A percentile compares a stretch with the other conserved stretches of the same genome.
Conservation (phyloP, 768 basidiomycete species). For the Leccinum variicolor region DNA sequence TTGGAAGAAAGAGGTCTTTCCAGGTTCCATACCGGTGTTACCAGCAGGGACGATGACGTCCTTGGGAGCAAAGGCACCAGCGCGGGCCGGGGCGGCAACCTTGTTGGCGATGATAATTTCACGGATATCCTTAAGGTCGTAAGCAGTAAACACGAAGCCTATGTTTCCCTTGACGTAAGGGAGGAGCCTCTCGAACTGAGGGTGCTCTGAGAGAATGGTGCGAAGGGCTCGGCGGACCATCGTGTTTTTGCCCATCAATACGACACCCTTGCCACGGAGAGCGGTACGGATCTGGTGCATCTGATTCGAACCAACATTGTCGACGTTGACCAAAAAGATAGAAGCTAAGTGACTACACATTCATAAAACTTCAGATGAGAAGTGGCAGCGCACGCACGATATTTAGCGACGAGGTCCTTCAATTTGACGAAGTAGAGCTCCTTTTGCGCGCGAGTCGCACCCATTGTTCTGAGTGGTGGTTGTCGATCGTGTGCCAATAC, state of each 20-base stretch:
- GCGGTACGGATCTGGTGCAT: conserved; percentile 97
- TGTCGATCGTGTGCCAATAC: neutral
- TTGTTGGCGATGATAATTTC: conserved; percentile 94
- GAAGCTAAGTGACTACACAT: conserved; percentile 57
- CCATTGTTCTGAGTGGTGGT: conserved; percentile 59
- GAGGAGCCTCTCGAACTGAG: conserved; percentile 94
- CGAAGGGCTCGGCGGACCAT: conserved; percentile 99
- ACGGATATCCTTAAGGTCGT: conserved; percentile 92
- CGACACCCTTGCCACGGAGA: conserved; percentile 94
- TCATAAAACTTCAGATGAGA: neutral
- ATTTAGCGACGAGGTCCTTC: conserved; percentile 87
- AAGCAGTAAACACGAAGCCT: conserved; percentile 95
- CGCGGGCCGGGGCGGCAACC: conserved; percentile 97
- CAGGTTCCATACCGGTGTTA: conserved; percentile 99
- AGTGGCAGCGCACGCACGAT: conserved; percentile 56
- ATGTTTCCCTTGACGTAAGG: conserved; percentile 97
- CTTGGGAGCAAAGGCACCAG: conserved; percentile 91
- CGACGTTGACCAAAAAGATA: conserved; percentile 98
- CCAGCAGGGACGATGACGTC: conserved; percentile 91
- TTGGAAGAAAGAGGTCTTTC: conserved; percentile 99
- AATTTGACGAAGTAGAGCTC: conserved; percentile 90
- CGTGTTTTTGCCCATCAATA: conserved; percentile 99
- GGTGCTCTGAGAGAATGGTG: conserved; percentile 82
- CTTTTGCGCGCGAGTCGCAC: conserved; percentile 88
- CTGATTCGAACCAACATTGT: conserved; percentile 99